phyloP scores from a whole-genome alignment of 805 yeast genomes.

The Saccharomycopsis malanga region DNA sequence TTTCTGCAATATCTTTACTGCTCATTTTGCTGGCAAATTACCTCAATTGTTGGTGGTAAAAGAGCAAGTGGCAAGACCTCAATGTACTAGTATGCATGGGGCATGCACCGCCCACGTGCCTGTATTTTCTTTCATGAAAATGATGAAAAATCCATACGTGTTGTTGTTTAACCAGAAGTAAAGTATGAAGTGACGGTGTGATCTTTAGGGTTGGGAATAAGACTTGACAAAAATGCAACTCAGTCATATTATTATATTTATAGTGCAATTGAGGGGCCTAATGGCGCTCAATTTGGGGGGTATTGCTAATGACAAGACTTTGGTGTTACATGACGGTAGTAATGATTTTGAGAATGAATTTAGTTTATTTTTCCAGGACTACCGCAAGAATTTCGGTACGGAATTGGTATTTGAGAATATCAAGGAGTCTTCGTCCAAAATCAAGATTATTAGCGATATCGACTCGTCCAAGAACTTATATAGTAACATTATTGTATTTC shows the following conservation, averaged over 20 bases:
- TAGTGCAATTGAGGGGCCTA: neutral
- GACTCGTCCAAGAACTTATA: slow-evolving; percentile 29
- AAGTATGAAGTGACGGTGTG: too few relatives aligned
- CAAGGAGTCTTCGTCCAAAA: slow-evolving; percentile 23
- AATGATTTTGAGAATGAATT: slow-evolving; percentile 22
- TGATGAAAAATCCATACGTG: too few relatives aligned
- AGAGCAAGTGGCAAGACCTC: too few relatives aligned
- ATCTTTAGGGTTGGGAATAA: neutral
- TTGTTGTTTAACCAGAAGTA: too few relatives aligned
- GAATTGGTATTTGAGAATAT: slow-evolving; percentile 24
- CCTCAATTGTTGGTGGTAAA: too few relatives aligned
- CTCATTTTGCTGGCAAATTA: too few relatives aligned
- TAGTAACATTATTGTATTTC: slow-evolving; percentile 54
- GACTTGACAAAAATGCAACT: neutral
- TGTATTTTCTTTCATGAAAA: too few relatives aligned
- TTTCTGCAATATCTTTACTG: neutral
- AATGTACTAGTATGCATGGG: too few relatives aligned
- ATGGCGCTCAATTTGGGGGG: neutral
- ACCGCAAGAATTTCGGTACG: slow-evolving; percentile 19
- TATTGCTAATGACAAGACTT: slow-evolving; percentile 2
- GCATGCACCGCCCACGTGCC: too few relatives aligned
- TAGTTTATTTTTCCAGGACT: slow-evolving; percentile 24
- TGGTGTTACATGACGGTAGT: slow-evolving; percentile 20
- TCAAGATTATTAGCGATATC: slow-evolving; percentile 16
- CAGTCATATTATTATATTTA: neutral